Evolutionary conservation across 441 rosid species (phyloP).

Genomic region (Populus hybrid): DNA sequence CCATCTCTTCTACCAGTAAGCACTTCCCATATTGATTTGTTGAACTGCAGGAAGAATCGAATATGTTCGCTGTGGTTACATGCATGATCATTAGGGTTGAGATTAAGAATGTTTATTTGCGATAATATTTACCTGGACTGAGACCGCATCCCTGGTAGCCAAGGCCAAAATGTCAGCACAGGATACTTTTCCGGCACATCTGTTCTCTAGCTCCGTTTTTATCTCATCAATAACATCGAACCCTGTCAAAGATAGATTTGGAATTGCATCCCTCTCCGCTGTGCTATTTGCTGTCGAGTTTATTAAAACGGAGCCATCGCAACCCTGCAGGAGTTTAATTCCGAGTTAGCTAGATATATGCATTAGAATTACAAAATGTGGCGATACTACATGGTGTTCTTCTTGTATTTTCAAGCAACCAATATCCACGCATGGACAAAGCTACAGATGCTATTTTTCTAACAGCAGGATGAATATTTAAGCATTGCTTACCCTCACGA

Average conservation of each 20-base stretch:
- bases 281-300: constrained; percentile 32
- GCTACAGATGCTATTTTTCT: background rate
- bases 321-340: constrained; percentile 41
- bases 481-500: constrained; percentile 37
- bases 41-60: constrained; percentile 27
- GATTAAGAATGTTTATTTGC: too few relatives aligned
- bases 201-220: constrained; percentile 47
- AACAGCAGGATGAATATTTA: background rate
- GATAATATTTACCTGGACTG: constrained; percentile 35
- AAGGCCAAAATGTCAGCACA: constrained; percentile 66
- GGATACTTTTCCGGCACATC: constrained; percentile 58
- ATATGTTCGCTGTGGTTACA: background rate
- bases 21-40: constrained; percentile 23
- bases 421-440: background rate
- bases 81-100: background rate
- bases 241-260: constrained; percentile 46
- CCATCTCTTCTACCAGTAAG: constrained; percentile 79
- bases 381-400: background rate
- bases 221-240: constrained; percentile 56
- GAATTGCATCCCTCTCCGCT: constrained; percentile 49
- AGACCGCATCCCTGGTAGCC: constrained; percentile 58
- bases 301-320: constrained; percentile 63
- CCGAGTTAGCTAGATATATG: background rate
- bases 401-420: background rate
- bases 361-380: background rate